Evolutionary conservation across 805 yeast species (phyloP), one percentile per base, ranked within the genome.

Genomic region (Saturnispora saitoi): DNA sequence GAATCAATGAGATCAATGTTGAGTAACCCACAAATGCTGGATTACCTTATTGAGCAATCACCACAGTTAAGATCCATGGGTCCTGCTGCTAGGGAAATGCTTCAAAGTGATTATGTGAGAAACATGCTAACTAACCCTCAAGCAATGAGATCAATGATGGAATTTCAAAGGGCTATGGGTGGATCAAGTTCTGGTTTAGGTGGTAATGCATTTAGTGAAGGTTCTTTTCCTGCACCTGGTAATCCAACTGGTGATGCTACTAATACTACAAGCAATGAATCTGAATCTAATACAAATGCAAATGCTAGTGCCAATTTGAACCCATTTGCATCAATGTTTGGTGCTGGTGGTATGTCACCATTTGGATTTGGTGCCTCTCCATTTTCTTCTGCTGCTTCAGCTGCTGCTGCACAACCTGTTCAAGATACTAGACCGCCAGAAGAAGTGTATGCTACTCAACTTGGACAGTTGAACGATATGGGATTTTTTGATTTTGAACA

Each of bases 401-500:
- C 88, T 29, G 77, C 89, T 15, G 77, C 89, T 15, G 76, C 83
- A 52, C 80, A 83, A 48, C 67, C 78, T 48, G 81, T 87, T 41
- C 71, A 62, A 11, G 90, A 83, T 55, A 76, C 62, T 22, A 73
- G 89, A 61, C 91, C 90, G 1, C 90, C 91, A 15, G 93, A 85
- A 67, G 91, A 82, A 62, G 73, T 86, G 44, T 85, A 78, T 61
- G 90, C 81, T 61, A 54, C 72, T 3, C 93, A 83, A 62, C 67
- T 83, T 54, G 77, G 86, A 58, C 91, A 84, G 61, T 70, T 83
- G 58, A 86, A 83, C 61, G 91, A 85, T 59, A 82, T 85, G 76
- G 93, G 93, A 6, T 91, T 91, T 70, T 80, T 78, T 56, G 97
- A 91, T 56, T 91, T 91, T 62, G 98, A 91, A 56, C 76, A 86